phyloP scores from a whole-genome alignment of 208 protist species.

The Plasmodiophora brassicae region DNA sequence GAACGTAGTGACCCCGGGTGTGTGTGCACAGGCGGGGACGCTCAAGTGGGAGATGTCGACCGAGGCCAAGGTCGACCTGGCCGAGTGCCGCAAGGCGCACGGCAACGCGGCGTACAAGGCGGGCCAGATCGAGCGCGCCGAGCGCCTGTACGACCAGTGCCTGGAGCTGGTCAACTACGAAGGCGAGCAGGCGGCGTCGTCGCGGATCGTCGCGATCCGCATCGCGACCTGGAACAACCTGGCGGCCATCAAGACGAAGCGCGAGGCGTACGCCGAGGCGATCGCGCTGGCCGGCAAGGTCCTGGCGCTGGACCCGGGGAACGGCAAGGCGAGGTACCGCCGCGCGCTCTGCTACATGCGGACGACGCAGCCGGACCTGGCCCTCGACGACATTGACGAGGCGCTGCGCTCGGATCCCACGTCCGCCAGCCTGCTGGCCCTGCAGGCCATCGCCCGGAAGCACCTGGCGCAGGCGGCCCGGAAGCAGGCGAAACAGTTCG shows the following conservation, averaged over 20 bases:
- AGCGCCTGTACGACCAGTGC: background rate
- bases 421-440: background rate
- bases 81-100: background rate
- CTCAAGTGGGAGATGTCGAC: slow-evolving; percentile 21
- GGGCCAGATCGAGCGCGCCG: background rate
- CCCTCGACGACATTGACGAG: background rate
- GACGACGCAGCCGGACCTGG: background rate
- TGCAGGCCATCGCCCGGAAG: no score
- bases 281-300: background rate
- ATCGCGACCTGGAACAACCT: background rate
- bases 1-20: no score
- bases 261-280: background rate
- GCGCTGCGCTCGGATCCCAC: background rate
- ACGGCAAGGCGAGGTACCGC: background rate
- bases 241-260: background rate
- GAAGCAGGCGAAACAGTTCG: background rate
- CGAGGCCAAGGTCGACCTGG: background rate
- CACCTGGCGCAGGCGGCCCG: no score
- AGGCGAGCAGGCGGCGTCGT: background rate
- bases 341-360: background rate
- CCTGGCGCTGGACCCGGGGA: background rate
- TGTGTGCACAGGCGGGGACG: background rate
- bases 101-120: background rate
- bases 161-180: slow-evolving; percentile 11
- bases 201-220: background rate